Evolutionary conservation across 441 rosid genomes (phyloP).

Genomic region (Gossypium schwendimanii): DNA sequence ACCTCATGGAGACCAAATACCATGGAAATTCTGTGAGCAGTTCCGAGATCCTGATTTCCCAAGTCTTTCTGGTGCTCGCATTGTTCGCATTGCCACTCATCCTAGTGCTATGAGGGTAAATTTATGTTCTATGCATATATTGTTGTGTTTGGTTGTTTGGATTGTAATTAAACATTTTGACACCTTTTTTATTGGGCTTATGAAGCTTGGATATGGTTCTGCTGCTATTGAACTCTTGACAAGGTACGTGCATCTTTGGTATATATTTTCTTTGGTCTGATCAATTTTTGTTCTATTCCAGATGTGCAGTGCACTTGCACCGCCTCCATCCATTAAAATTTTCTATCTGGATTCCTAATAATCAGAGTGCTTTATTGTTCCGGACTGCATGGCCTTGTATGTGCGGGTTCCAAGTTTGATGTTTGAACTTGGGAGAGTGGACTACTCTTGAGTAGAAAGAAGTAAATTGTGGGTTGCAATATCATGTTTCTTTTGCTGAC

Average conservation of each 20-base stretch:
- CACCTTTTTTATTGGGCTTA: conserved; percentile 11
- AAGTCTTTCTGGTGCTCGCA: conserved; percentile 90
- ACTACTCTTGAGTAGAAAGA: not conserved
- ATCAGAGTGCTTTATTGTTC: not conserved
- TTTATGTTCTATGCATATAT: conserved; percentile 3
- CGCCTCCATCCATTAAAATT: not conserved
- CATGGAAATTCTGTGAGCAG: conserved; percentile 60
- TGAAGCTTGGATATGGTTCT: conserved; percentile 98
- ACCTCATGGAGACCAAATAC: conserved; percentile 93
- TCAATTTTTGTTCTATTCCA: conserved; percentile 1
- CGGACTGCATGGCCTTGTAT: not conserved
- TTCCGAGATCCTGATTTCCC: conserved; percentile 78
- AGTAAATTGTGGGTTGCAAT: not conserved
- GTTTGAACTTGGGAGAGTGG: not conserved
- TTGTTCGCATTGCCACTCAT: conserved; percentile 96
- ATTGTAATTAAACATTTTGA: conserved; percentile 12
- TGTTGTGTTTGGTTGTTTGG: not conserved
- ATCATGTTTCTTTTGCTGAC: not conserved
- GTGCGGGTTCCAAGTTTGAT: not conserved
- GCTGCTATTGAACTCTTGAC: conserved; percentile 79
- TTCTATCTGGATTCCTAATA: not conserved
- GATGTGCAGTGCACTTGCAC: not conserved
- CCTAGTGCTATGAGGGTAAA: conserved; percentile 94
- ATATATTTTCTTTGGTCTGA: not conserved
- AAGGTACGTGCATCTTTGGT: conserved; percentile 42